Base-by-base conservation (phyloP, 257 asterid species). In the Jasminum sambac region DNA sequence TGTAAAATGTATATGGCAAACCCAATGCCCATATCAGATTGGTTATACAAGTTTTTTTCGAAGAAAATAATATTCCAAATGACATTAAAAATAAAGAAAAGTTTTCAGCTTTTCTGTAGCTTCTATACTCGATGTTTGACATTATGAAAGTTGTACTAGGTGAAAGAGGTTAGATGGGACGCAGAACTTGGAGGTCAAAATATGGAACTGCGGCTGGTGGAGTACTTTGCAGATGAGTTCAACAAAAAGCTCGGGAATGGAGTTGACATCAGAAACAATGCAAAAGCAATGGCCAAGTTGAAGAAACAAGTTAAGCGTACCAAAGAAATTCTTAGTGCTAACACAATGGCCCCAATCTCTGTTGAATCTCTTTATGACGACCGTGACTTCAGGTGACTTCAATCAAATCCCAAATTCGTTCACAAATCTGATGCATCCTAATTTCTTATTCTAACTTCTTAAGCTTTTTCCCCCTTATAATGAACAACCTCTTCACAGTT, bases 241-340 rank as follows among this genome's bases (percentile, higher is more conserved):
- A 91, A 91, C 80, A 91, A 88, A 73, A 95, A 91, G 82, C 82
- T 86, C 68, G 99, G 95, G 37, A 85, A 83, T 70, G 95, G 92
- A 64, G 84, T 85, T 63, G 98, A 95, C 72, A 78, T 95, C 64
- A 86, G 99, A 66, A 84, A 82, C 43, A 89, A 90, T 12, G 89
- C 97, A 2, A 95, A 91, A 88, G 87, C 99, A 5, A 95, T 95
- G 95, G 99, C 99, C 75, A 95, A 95, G 72, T 67, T 95, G 78
- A 95, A 91, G 86, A 95, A 95, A 82, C 99, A 95, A 84, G 97
- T 95, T 69, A 95, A 95, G 76, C 92, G 98, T 69, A 95, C 99
- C 12, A 95, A 95, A 80, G 99, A 95, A 83, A 95, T 95, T 78
- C 80, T 95, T 71, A 95, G 99, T 73, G 99, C 99, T 80, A 95